Conservation (phyloP, 345 rosid species). For the Eucalyptus pauciflora region DNA sequence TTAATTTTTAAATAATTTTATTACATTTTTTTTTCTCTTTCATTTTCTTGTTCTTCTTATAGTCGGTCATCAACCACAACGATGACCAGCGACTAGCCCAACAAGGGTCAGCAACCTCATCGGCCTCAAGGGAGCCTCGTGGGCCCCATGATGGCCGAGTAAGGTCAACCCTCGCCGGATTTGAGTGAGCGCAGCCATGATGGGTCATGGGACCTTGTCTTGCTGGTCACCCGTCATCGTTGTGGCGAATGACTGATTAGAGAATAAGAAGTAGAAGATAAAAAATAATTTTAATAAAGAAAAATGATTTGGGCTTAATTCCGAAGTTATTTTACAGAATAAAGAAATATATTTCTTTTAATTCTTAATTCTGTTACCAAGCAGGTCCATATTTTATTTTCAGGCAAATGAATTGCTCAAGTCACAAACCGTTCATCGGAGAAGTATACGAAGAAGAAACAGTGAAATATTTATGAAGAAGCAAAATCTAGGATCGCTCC, state of each 20-base stretch:
- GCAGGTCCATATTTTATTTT: neutral
- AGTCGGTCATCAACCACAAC: accelerated
- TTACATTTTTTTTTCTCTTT: too few species aligned
- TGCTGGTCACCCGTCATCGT: accelerated
- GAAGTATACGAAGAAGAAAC: neutral
- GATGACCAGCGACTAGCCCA: accelerated
- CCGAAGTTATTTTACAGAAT: too few species aligned
- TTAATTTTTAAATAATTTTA: too few species aligned
- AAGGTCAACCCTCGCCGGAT: accelerated
- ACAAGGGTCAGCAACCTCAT: accelerated
- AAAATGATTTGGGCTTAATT: accelerated
- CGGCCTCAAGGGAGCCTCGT: accelerated
- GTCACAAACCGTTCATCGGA: neutral
- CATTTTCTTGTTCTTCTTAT: accelerated
- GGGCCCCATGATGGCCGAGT: too few species aligned
- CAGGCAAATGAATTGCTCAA: neutral
- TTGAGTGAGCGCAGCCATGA: too few species aligned
- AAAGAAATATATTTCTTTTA: too few species aligned
- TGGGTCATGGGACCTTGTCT: accelerated
- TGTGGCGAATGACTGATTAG: too few species aligned
- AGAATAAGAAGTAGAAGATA: too few species aligned
- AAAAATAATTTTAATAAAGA: too few species aligned
- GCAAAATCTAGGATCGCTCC: neutral
- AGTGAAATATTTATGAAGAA: neutral
- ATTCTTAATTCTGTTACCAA: too few species aligned